Evolutionary conservation across 1,284 basidiomycete genomes (phyloP).

Genomic region (Leccinum pallidistipes): DNA sequence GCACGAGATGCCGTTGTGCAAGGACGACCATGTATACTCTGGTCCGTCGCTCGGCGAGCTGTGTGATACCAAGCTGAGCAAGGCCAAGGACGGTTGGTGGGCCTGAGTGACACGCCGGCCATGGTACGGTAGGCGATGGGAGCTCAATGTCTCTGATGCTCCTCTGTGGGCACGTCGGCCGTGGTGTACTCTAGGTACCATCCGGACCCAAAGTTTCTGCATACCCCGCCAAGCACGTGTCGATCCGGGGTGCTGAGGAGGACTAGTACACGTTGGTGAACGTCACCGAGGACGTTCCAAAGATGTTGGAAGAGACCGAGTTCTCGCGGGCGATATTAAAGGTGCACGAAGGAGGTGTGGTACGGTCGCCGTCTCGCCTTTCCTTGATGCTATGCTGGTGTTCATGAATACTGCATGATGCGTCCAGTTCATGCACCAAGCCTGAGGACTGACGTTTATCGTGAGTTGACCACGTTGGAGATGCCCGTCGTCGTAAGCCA

Average conservation of each 20-base stretch:
- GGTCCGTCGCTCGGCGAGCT: slow-evolving; percentile 57
- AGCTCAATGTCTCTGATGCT: neutral
- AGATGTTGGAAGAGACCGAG: slow-evolving; percentile 85
- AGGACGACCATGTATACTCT: slow-evolving; percentile 73
- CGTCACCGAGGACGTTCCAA: slow-evolving; percentile 47
- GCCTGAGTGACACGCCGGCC: slow-evolving; percentile 14
- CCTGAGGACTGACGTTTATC: slow-evolving; percentile 58
- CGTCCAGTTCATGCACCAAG: slow-evolving; percentile 80
- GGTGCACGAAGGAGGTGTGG: slow-evolving; percentile 77
- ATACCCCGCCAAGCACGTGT: slow-evolving; percentile 71
- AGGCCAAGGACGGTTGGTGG: slow-evolving; percentile 73
- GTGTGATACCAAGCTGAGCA: slow-evolving; percentile 55
- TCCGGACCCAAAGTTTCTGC: slow-evolving; percentile 74
- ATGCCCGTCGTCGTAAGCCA: slow-evolving; percentile 55
- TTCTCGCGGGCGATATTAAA: slow-evolving; percentile 85
- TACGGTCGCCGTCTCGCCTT: slow-evolving; percentile 33
- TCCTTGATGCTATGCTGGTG: neutral
- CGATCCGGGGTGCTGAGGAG: slow-evolving; percentile 78
- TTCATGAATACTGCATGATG: slow-evolving; percentile 2
- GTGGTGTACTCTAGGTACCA: slow-evolving; percentile 62
- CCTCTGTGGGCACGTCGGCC: neutral
- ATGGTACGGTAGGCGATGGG: neutral
- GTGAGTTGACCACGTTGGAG: slow-evolving; percentile 38
- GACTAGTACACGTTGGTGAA: slow-evolving; percentile 80
- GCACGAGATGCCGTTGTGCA: slow-evolving; percentile 79